Evolutionary conservation across 225 moss, liverwort and hornwort species (phyloP), one percentile per base, ranked within the genome.

Genomic region (Neckera pumila): DNA sequence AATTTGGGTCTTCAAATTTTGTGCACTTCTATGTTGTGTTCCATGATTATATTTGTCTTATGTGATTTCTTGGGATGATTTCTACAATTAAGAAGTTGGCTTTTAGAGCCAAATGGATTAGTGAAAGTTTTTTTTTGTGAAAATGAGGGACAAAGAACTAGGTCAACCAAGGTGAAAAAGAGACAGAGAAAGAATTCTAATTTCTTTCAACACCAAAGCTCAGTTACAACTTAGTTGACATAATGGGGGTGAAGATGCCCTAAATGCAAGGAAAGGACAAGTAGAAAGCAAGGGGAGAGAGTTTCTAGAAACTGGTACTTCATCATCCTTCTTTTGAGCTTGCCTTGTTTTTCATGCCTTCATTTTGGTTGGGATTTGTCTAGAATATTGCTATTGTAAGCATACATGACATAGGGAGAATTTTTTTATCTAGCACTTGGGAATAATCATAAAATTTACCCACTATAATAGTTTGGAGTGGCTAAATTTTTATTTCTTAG

Each of bases 61-160:
- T 36, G 21, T 11, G n/a, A 66, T 66, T 66, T 66, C 11, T 36
- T 66, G 11, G 11, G 3, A n/a, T 0, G 1, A 66, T 21, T 66
- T n/a, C 21, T 67, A 19, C n/a, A 67, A n/a, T 20, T 18, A 20
- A 66, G 11, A 66, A 49, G 49, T 49, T 49, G 49, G 49, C 49
- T 13, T 13, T 19, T 36, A 66, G 6, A 66, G 20, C 1, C 3
- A 1, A 7, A 7, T 69, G 22, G 69, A 8, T 7, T 0, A 1
- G 0, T 69, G 23, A 38, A 14, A 22, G 22, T 13, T 6, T 7
- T 69, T 13, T 69, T 13, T 13, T 69, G 13, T 38, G 4, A 3
- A 38, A 7, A 2, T 38, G 23, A 69, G 1, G 21, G 11, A 69
- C 6, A 38, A 38, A 69, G 22, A 21, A 69, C 22, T 67, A 38